Percentiles rank a stretch among this genome's conserved stretches.
Evolutionary conservation across 306 rosid species (phyloP).

Genomic region (Hylodesmum podocarpum): DNA sequence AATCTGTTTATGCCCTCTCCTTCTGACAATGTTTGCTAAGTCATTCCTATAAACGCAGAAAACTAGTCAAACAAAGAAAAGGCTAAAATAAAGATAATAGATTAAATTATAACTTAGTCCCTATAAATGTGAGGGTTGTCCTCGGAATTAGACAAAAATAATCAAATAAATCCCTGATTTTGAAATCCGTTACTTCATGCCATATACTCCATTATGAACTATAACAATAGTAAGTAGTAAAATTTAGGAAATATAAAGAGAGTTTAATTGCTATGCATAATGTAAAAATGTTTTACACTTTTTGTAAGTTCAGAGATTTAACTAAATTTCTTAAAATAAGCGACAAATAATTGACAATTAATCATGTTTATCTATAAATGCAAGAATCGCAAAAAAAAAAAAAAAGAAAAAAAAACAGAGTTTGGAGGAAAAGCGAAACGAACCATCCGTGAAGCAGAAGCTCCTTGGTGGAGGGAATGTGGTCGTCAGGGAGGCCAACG

Average conservation of each 20-base stretch:
- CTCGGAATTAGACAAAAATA: too few relatives aligned
- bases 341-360: neutral
- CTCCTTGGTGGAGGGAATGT: slow-evolving; percentile 77
- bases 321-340: too few relatives aligned
- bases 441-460: slow-evolving; percentile 86
- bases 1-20: slow-evolving; percentile 80
- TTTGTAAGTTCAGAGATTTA: too few relatives aligned
- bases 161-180: too few relatives aligned
- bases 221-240: too few relatives aligned
- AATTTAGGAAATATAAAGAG: too few relatives aligned
- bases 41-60: slow-evolving; percentile 54
- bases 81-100: neutral
- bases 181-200: too few relatives aligned
- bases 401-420: neutral
- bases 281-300: too few relatives aligned
- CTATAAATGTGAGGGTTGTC: too few relatives aligned
- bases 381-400: neutral
- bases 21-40: slow-evolving; percentile 86
- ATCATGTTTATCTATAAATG: neutral
- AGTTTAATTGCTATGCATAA: too few relatives aligned
- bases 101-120: too few relatives aligned
- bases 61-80: neutral
- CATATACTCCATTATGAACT: too few relatives aligned
- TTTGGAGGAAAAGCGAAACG: neutral
- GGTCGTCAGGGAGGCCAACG: slow-evolving; percentile 65